Percentiles rank a stretch among this genome's conserved stretches.
phyloP scores from a whole-genome alignment of 208 protist genomes.

The Leishmania braziliensis region DNA sequence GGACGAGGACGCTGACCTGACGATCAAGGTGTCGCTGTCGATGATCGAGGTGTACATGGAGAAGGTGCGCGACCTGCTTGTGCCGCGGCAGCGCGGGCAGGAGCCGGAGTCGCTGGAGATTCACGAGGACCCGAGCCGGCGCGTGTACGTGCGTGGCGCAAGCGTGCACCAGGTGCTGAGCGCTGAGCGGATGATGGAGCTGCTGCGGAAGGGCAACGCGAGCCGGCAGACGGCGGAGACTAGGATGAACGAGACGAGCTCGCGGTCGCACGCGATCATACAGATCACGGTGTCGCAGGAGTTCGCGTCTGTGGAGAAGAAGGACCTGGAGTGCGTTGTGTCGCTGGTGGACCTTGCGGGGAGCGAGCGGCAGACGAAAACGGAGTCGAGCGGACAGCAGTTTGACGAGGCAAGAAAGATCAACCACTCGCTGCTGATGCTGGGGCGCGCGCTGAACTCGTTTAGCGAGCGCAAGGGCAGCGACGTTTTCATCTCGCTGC shows the following conservation, averaged over 20 bases:
- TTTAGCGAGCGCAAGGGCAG: constrained; percentile 72
- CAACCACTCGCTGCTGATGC: constrained; percentile 85
- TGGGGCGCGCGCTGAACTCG: constrained; percentile 87
- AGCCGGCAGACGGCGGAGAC: constrained; percentile 81
- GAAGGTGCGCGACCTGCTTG: constrained; percentile 75
- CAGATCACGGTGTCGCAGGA: constrained; percentile 73
- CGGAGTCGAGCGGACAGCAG: constrained; percentile 70
- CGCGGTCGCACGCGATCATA: constrained; percentile 90
- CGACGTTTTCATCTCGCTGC: constrained; percentile 75
- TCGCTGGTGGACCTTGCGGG: constrained; percentile 86
- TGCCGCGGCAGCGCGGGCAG: constrained; percentile 59
- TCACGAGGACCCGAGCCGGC: constrained; percentile 52
- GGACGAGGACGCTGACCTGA: constrained; percentile 52
- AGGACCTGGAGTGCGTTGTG: constrained; percentile 60
- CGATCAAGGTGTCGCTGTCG: constrained; percentile 67
- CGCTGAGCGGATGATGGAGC: constrained; percentile 66
- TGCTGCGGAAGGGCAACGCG: constrained; percentile 63
- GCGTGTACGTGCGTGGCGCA: constrained; percentile 66
- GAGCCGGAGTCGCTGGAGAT: constrained; percentile 81
- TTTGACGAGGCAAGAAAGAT: constrained; percentile 93
- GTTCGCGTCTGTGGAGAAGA: constrained; percentile 51
- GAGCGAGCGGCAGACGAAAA: constrained; percentile 85
- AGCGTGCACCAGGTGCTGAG: constrained; percentile 77
- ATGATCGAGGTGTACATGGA: constrained; percentile 90
- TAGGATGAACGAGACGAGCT: constrained; percentile 87